Evolutionary conservation across 2,329 filamentous ascomycete species (phyloP), one percentile per base, ranked within the genome.

Genomic region (Hirsutella thompsonii): DNA sequence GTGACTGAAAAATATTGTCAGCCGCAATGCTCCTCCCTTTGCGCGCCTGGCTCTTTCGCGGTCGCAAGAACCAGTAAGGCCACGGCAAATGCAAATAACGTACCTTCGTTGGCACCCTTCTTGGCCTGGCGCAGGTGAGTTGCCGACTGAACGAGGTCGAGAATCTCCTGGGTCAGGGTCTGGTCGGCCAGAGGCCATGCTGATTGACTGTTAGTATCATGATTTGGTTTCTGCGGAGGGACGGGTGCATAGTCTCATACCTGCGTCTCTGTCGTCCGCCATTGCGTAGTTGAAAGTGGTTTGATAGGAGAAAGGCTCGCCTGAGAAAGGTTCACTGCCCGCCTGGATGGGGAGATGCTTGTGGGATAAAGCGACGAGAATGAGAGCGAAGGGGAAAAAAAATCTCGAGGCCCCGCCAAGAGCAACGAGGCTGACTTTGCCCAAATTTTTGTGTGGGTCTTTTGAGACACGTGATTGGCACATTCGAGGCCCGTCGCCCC

Each of bases 81-180:
- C n/a, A n/a, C n/a, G n/a, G n/a, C n/a, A n/a, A n/a, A 41, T 35
- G 36, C 28, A 4, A 16, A 29, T 5, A 4, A 47, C 56, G 38
- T 60, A 68, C 66, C 70, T 62, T 86, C 83, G 73, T 89, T 90
- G 59, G 84, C 85, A 47, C 86, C 85, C 72, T 92, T 93, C 74
- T 92, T 92, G 50, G 89, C 66, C 72, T 92, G 85, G 39, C 80
- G 74, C 56, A 55, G 47, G 44, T 57, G 76, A 72, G 66, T 83
- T 56, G 79, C 63, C 56, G 83, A 80, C 68, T 90, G 84, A 47
- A 89, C 72, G 42, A 88, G 73, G 53, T 93, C 83, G 48, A 94
- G 76, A 48, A 95, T 79, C 61, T 89, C 80, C 69, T 88, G 81
- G 42, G 83, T 77, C 49, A 93, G 72, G 54, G 77, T 74, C 57